Conservation (phyloP, 2,329 filamentous ascomycete genomes). For the Cordyceps pruinosa region DNA sequence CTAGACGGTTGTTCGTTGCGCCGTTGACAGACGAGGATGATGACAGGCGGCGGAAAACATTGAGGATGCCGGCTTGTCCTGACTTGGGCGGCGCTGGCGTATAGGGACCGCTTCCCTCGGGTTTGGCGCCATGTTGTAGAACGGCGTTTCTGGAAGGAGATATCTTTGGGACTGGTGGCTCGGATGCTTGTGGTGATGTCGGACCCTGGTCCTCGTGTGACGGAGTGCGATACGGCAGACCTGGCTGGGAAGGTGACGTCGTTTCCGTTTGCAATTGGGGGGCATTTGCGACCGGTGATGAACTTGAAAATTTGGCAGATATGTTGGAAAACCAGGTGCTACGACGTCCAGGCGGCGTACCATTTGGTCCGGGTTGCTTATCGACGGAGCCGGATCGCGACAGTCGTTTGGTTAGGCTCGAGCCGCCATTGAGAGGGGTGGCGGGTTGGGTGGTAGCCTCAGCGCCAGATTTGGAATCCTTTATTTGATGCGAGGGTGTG, state of each 20-base stretch:
- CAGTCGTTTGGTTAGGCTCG: conserved; percentile 19
- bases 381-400: conserved; percentile 32
- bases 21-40: conserved; percentile 46
- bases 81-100: conserved; percentile 67
- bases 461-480: conserved; percentile 15
- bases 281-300: conserved; percentile 27
- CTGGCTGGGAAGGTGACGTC: conserved; percentile 13
- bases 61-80: conserved; percentile 65
- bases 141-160: conserved; percentile 51
- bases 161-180: conserved; percentile 42
- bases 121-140: conserved; percentile 48
- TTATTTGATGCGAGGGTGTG: conserved; percentile 15
- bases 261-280: conserved; percentile 16
- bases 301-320: conserved; percentile 81
- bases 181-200: conserved; percentile 24
- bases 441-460: conserved; percentile 18
- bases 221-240: conserved; percentile 17
- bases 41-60: conserved; percentile 75
- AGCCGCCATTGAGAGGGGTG: conserved; percentile 20
- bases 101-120: conserved; percentile 58
- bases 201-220: conserved; percentile 27
- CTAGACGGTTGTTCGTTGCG: conserved; percentile 22
- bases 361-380: conserved; percentile 21
- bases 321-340: conserved; percentile 92
- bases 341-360: conserved; percentile 44